A percentile compares a stretch with the other conserved stretches of the same genome.
Conservation (phyloP, 2,329 filamentous ascomycete species). For the Dryadomyces quercivorus region DNA sequence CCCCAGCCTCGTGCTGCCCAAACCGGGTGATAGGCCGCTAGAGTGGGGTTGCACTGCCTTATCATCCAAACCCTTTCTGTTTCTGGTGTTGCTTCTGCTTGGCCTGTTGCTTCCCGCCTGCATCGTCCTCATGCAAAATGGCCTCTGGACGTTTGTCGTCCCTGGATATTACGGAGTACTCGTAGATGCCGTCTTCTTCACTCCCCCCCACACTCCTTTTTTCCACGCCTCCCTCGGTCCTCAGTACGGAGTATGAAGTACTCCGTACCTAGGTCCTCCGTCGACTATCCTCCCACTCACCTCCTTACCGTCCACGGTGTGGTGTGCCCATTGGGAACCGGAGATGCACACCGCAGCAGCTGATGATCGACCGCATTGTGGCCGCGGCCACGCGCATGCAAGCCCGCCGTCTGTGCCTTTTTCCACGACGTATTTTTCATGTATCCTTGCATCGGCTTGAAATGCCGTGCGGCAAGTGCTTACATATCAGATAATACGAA, state of each 20-base stretch:
- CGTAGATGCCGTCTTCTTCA: too few species aligned
- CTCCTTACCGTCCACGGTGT: too few species aligned
- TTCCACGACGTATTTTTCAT: neutral
- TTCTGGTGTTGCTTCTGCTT: neutral
- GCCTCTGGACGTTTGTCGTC: neutral
- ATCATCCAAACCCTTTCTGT: neutral
- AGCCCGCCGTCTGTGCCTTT: neutral
- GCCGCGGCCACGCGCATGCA: neutral
- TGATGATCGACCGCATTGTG: neutral
- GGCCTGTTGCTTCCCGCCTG: neutral
- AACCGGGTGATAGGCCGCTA: neutral
- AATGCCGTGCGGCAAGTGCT: neutral
- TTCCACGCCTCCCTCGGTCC: too few species aligned
- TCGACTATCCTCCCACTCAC: too few species aligned
- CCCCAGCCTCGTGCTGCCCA: neutral
- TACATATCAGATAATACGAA: neutral
- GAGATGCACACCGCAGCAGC: neutral
- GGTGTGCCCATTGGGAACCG: neutral
- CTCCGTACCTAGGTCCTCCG: too few species aligned
- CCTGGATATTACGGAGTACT: neutral
- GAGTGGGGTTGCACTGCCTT: constrained; percentile 7
- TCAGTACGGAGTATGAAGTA: too few species aligned
- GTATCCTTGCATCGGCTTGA: neutral
- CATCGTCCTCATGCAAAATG: neutral
- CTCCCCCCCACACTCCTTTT: too few species aligned